A percentile compares a stretch with the other conserved stretches of the same genome.
Conservation (phyloP, 208 protist species). For the Crithidia mellificae region DNA sequence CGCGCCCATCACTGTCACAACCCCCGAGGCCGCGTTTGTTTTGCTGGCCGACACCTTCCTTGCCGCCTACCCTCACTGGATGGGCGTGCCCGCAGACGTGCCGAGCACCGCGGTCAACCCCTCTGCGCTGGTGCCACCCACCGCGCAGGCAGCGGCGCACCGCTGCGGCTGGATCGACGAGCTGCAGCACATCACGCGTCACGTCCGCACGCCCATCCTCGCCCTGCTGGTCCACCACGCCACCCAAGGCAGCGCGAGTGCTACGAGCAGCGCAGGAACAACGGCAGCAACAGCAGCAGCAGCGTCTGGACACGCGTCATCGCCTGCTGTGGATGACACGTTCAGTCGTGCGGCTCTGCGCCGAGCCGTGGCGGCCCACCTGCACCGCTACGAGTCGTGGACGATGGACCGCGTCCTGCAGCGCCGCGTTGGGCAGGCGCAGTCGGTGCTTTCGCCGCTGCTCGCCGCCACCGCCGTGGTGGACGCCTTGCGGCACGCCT, state of each 20-base stretch:
- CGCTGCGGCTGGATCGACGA: constrained; percentile 40
- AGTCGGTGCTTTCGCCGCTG: constrained; percentile 19
- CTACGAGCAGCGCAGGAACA: no score
- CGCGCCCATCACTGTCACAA: constrained; percentile 21
- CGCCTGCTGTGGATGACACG: no score
- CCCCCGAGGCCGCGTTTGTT: constrained; percentile 31
- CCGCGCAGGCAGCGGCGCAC: constrained; percentile 2
- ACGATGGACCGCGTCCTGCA: constrained; percentile 32
- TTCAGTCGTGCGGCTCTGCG: constrained; percentile 18
- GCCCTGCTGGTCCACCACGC: constrained; percentile 39
- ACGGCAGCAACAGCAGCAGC: constrained; percentile 1
- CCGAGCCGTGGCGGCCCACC: constrained; percentile 34
- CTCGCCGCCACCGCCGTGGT: constrained; percentile 35
- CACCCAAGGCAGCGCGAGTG: constrained; percentile 10
- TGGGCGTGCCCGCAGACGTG: constrained; percentile 24
- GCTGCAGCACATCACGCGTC: constrained; percentile 41
- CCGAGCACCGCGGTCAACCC: neutral
- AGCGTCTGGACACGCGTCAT: neutral
- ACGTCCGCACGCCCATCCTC: constrained; percentile 49
- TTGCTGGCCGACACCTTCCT: constrained; percentile 31
- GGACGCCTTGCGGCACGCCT: constrained; percentile 30
- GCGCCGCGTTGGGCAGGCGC: constrained; percentile 27
- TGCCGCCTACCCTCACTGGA: constrained; percentile 32
- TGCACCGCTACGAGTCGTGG: constrained; percentile 40
- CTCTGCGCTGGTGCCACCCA: neutral